Conservation (phyloP, 805 yeast species). For the Starmerella potacharoeniae region DNA sequence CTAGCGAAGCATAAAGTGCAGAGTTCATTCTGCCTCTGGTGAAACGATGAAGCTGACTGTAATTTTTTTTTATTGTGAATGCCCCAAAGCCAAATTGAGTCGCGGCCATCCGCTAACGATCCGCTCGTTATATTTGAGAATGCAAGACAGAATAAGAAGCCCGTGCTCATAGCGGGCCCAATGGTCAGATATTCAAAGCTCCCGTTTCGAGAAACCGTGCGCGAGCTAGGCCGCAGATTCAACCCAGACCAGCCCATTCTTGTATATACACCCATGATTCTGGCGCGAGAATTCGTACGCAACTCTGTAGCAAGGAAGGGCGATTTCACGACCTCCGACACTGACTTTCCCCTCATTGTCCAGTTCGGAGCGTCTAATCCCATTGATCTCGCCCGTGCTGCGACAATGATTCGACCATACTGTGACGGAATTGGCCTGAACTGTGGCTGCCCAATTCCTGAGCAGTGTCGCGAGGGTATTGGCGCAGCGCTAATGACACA, state of each 20-base stretch:
- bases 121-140: neutral
- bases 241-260: conserved; percentile 46
- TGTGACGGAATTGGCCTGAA: conserved; percentile 91
- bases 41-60: neutral
- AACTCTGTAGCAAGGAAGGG: conserved; percentile 66
- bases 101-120: neutral
- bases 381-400: conserved; percentile 67
- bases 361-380: conserved; percentile 87
- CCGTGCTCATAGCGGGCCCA: conserved; percentile 68
- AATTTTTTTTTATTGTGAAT: neutral
- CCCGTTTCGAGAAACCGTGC: conserved; percentile 72
- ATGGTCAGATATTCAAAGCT: conserved; percentile 95
- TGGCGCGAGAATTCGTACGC: conserved; percentile 89
- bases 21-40: no score
- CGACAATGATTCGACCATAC: conserved; percentile 78
- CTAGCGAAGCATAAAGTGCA: no score
- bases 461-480: conserved; percentile 88
- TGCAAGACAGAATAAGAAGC: neutral
- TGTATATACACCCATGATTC: conserved; percentile 90
- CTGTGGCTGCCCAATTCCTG: conserved; percentile 96
- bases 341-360: conserved; percentile 63
- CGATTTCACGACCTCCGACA: conserved; percentile 71
- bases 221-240: conserved; percentile 38
- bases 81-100: neutral
- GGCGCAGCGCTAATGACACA: conserved; percentile 91